Conservation (phyloP, 1,284 basidiomycete genomes). For the Anthracocystis walkeri region DNA sequence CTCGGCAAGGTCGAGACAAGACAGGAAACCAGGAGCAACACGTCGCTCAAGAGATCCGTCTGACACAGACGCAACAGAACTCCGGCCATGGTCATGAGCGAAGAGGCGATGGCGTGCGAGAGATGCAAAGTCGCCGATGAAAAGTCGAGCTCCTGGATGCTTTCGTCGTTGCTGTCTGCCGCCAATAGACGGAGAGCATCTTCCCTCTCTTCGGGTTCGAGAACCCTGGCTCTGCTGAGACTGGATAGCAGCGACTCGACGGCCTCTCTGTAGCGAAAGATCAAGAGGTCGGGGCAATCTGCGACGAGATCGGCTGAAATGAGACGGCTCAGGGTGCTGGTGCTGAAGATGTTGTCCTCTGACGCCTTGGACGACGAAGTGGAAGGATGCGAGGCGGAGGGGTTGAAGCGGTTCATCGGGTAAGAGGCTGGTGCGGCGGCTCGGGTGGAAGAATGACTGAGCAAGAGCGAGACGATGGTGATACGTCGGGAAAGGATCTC, state of each 20-base stretch:
- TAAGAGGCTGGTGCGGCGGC: slow-evolving; percentile 22
- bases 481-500: slow-evolving; percentile 43
- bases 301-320: slow-evolving; percentile 33
- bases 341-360: neutral
- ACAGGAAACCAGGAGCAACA: slow-evolving; percentile 38
- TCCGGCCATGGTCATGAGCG: slow-evolving; percentile 42
- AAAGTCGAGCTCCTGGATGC: slow-evolving; percentile 31
- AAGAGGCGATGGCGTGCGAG: slow-evolving; percentile 36
- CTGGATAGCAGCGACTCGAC: slow-evolving; percentile 32
- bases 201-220: slow-evolving; percentile 38
- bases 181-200: slow-evolving; percentile 27
- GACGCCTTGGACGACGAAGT: neutral
- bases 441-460: slow-evolving; percentile 24
- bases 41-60: slow-evolving; percentile 40
- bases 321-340: slow-evolving; percentile 42
- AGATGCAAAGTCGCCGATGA: slow-evolving; percentile 42
- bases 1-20: slow-evolving; percentile 30
- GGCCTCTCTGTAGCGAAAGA: slow-evolving; percentile 35
- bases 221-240: slow-evolving; percentile 31
- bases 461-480: slow-evolving; percentile 38
- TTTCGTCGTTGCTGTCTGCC: slow-evolving; percentile 2
- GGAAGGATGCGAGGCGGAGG: slow-evolving; percentile 26
- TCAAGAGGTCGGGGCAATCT: slow-evolving; percentile 23
- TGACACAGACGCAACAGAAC: slow-evolving; percentile 45
- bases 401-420: slow-evolving; percentile 40